These are phyloP conservation scores for Umbelopsis ramanniana DNA, from an alignment of 192 early-diverging fungal species.

Conservation along the genomic window DNA sequence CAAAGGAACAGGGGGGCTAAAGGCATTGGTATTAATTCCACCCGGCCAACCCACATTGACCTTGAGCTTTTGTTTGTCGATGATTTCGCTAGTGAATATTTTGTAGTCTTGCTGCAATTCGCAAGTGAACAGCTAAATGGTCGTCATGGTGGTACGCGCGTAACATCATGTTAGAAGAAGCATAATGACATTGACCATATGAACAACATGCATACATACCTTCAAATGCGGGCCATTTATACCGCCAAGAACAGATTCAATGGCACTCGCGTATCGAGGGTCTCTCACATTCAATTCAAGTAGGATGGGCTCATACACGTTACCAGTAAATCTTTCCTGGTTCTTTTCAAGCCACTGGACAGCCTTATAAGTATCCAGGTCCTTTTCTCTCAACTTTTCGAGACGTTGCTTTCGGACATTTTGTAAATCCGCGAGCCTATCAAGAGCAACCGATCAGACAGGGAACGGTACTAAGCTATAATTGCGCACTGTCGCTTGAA, in stretches of 20 bases:
- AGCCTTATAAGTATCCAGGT: constrained; percentile 63
- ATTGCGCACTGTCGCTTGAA: neutral
- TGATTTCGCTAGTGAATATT: constrained; percentile 62
- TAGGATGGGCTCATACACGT: constrained; percentile 74
- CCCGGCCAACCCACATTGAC: constrained; percentile 61
- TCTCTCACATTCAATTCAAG: constrained; percentile 76
- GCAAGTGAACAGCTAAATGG: constrained; percentile 75
- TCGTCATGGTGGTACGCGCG: neutral
- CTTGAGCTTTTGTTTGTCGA: constrained; percentile 64
- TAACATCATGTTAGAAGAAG: neutral
- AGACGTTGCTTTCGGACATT: constrained; percentile 60
- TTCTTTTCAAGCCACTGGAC: constrained; percentile 74
- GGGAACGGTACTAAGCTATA: no score
- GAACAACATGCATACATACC: constrained; percentile 35
- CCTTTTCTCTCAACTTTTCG: constrained; percentile 48
- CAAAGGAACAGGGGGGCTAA: constrained; percentile 36
- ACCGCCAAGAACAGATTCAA: constrained; percentile 64
- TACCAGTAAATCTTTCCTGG: constrained; percentile 61
- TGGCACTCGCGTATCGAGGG: constrained; percentile 57
- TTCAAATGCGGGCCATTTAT: constrained; percentile 46
- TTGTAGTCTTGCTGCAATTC: constrained; percentile 82
- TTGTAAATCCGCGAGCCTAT: constrained; percentile 63
- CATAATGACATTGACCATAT: neutral
- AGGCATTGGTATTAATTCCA: constrained; percentile 34
- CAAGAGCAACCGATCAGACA: neutral